Conservation (phyloP, 2,329 filamentous ascomycete genomes). For the Helicocarpus griseus region DNA sequence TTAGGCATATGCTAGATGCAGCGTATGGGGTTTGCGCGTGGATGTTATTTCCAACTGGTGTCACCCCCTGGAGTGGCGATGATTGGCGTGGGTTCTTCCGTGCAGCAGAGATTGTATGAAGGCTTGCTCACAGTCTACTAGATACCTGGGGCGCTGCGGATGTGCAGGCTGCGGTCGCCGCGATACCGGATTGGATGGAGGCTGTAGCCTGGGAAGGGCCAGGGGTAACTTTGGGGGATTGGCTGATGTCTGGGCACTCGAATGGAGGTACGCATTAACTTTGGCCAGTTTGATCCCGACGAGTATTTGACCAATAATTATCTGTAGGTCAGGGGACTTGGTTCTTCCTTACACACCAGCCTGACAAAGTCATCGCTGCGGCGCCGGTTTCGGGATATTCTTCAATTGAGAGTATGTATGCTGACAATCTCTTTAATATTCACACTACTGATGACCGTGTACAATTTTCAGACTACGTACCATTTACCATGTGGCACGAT, state of each 20-base stretch:
- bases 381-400: slow-evolving; percentile 50
- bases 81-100: slow-evolving; percentile 44
- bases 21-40: slow-evolving; percentile 46
- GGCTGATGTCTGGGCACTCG: slow-evolving; percentile 49
- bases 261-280: slow-evolving; percentile 39
- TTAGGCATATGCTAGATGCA: slow-evolving; percentile 40
- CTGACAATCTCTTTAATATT: background rate
- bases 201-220: slow-evolving; percentile 40
- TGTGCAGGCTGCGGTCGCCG: slow-evolving; percentile 42
- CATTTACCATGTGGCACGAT: slow-evolving; percentile 47
- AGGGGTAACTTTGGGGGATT: slow-evolving; percentile 35
- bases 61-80: slow-evolving; percentile 50
- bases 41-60: slow-evolving; percentile 47
- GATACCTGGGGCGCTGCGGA: slow-evolving; percentile 49
- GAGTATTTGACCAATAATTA: background rate
- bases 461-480: slow-evolving; percentile 40
- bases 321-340: slow-evolving; percentile 45
- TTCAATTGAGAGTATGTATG: slow-evolving; percentile 40
- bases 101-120: background rate
- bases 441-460: background rate
- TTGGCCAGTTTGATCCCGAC: background rate
- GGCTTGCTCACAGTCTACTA: slow-evolving; percentile 1
- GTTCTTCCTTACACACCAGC: slow-evolving; percentile 47
- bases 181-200: slow-evolving; percentile 43
- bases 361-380: slow-evolving; percentile 47